These are phyloP conservation scores for Moesziomyces sp. DNA, from an alignment of 1,284 basidiomycete genomes.

Conservation along the genomic window DNA sequence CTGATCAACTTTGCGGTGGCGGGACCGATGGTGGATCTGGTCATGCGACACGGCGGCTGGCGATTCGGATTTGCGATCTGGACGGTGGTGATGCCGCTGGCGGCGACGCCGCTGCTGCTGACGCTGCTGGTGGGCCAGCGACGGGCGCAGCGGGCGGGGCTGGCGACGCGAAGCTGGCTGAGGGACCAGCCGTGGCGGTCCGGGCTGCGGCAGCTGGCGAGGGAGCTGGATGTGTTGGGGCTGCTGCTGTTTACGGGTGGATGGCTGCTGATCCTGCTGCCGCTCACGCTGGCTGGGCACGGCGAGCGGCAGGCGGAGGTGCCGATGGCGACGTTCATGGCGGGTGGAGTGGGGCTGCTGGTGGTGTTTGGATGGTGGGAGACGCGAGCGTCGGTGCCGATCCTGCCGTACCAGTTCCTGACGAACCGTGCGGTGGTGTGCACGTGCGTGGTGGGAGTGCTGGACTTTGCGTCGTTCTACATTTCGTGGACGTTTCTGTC, in stretches of 20 bases:
- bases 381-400: slow-evolving; percentile 69
- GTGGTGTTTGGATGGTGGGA: slow-evolving; percentile 70
- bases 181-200: slow-evolving; percentile 37
- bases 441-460: slow-evolving; percentile 65
- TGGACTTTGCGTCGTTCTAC: slow-evolving; percentile 69
- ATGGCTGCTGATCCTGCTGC: slow-evolving; percentile 74
- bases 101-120: slow-evolving; percentile 60
- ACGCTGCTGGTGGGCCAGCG: slow-evolving; percentile 61
- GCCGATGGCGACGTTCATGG: slow-evolving; percentile 41
- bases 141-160: slow-evolving; percentile 48
- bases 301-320: slow-evolving; percentile 37
- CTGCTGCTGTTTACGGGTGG: slow-evolving; percentile 76
- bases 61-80: slow-evolving; percentile 79
- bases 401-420: slow-evolving; percentile 69
- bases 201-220: slow-evolving; percentile 44
- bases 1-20: slow-evolving; percentile 73
- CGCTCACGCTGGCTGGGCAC: slow-evolving; percentile 73
- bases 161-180: slow-evolving; percentile 36
- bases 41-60: slow-evolving; percentile 74
- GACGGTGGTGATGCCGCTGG: slow-evolving; percentile 58
- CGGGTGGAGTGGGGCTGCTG: slow-evolving; percentile 69
- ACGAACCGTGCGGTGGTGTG: slow-evolving; percentile 65
- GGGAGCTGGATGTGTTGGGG: slow-evolving; percentile 76
- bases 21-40: slow-evolving; percentile 75
- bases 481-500: slow-evolving; percentile 67